Evolutionary conservation across 345 rosid genomes (phyloP), one percentile per base, ranked within the genome.

Genomic region (Excoecaria agallocha): DNA sequence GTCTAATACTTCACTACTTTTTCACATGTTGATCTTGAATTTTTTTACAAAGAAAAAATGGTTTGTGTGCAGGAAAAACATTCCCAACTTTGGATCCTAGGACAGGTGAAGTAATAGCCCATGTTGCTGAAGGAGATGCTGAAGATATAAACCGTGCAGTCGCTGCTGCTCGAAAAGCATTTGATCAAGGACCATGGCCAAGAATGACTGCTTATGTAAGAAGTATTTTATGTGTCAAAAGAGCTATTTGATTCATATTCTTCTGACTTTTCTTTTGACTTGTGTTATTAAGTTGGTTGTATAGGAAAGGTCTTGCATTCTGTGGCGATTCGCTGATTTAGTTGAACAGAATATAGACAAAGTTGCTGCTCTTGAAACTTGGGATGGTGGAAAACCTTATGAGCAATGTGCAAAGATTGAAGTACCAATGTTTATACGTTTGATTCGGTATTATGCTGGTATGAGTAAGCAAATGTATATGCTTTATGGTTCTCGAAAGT

Each of bases 101-200:
- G 54, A 88, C 90, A 13, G 96, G 94, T 20, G 89, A 91, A 64
- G 90, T 88, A 74, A 93, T 90, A 82, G 87, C 93, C 37, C 72
- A 88, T 41, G 91, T 93, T 13, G 94, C 98, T 69, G 96, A 93
- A 87, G 96, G 93, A 0, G 96, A 88, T 75, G 84, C 82, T n/a
- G 98, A 91, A 82, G 98, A 89, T 81, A 77, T 93, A 55, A 73
- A 93, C 63, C 82, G 89, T 8, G 96, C 98, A 0, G 98, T 93
- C n/a, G 65, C 83, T 70, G 93, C 96, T 83, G 98, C 98, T 77
- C 90, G 98, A 68, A 86, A 86, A 80, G 98, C 98, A 19, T 91
- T 93, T 81, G 98, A 93, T 80, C 91, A 88, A 77, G 96, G 98
- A 76, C 91, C 98, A 39, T 93, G 96, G 96, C 98, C 96, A 4